phyloP scores from a whole-genome alignment of 1,139 yeast species.

The Suhomyces anneliseae region DNA sequence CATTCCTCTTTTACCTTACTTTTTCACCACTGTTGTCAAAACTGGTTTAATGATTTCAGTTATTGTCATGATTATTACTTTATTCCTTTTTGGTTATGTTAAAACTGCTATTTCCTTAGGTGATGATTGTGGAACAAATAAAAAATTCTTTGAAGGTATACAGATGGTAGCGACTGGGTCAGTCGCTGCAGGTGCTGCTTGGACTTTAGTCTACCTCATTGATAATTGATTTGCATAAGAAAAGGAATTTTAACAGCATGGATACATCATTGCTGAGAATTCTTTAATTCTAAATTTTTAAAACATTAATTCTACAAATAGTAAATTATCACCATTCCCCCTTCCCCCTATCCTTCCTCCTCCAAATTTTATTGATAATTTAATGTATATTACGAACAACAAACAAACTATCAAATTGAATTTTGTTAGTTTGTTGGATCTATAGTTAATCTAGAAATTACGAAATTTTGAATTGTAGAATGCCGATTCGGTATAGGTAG shows the following conservation, averaged over 20 bases:
- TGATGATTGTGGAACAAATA: conserved; percentile 60
- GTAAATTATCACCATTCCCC: background rate
- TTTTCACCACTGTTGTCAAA: conserved; percentile 70
- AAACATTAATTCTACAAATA: background rate
- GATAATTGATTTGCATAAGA: conserved; percentile 33
- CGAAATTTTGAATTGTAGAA: background rate
- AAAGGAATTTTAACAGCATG: conserved; percentile 1
- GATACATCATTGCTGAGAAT: conserved; percentile 3
- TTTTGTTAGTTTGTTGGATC: background rate
- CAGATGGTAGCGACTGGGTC: conserved; percentile 95
- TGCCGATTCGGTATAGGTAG: background rate
- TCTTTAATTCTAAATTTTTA: too few species aligned
- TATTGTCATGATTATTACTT: conserved; percentile 77
- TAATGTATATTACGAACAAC: background rate
- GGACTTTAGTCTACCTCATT: conserved; percentile 82
- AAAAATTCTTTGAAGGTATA: conserved; percentile 73
- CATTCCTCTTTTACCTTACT: conserved; percentile 77
- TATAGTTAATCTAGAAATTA: background rate
- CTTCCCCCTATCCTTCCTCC: background rate
- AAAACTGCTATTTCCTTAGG: conserved; percentile 87
- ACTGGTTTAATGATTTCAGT: conserved; percentile 77
- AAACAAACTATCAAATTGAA: background rate
- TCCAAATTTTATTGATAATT: background rate
- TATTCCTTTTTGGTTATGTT: conserved; percentile 82
- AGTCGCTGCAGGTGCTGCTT: conserved; percentile 94